Conservation (phyloP, 441 rosid species). For the Erodium texanum region DNA sequence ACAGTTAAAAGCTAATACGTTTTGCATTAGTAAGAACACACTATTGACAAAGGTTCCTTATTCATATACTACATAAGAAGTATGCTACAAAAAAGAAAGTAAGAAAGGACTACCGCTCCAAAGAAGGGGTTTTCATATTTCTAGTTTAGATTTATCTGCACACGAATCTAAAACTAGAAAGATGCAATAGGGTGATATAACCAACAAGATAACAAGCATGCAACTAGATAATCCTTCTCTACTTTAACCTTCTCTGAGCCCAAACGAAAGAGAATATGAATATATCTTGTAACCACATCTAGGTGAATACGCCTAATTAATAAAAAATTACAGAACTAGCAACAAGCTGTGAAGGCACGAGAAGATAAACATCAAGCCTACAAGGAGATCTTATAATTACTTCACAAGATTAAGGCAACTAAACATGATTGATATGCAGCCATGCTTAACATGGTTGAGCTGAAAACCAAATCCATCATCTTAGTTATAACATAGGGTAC, state of each 20-base stretch:
- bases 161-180: background rate
- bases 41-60: no score
- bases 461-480: constrained; percentile 1
- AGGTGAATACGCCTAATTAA: no score
- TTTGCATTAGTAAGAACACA: no score
- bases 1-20: background rate
- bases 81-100: no score
- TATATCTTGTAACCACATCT: no score
- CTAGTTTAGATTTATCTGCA: background rate
- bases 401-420: background rate
- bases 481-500: background rate
- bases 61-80: no score
- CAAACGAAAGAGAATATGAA: background rate
- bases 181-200: background rate
- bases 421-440: background rate
- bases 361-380: background rate
- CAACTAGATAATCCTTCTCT: background rate
- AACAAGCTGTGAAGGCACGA: background rate
- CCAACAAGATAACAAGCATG: background rate
- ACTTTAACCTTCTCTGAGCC: background rate
- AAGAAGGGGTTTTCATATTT: background rate
- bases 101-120: no score
- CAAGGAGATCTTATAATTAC: background rate
- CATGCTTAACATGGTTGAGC: background rate
- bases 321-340: background rate